Evolutionary conservation across 1,139 yeast species (phyloP).

Genomic region (Suhomyces ambrosiae): DNA sequence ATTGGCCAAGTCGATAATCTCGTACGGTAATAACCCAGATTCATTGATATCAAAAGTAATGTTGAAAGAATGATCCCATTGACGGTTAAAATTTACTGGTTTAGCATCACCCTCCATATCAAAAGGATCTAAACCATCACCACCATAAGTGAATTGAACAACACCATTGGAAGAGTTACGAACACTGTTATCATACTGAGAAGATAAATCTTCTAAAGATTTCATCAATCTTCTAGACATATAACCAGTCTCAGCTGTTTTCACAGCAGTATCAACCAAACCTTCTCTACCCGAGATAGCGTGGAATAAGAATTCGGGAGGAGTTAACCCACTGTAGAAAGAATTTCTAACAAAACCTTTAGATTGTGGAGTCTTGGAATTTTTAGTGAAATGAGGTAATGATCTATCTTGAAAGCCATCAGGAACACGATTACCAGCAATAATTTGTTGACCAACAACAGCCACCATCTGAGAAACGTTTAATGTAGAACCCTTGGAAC

Average conservation of each 20-base stretch:
- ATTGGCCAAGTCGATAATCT: slow-evolving; percentile 60
- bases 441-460: slow-evolving; percentile 98
- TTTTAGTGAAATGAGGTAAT: slow-evolving; percentile 93
- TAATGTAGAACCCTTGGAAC: slow-evolving; percentile 96
- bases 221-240: slow-evolving; percentile 99
- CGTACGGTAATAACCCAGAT: slow-evolving; percentile 67
- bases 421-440: slow-evolving; percentile 98
- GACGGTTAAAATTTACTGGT: slow-evolving; percentile 90
- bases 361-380: slow-evolving; percentile 95
- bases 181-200: slow-evolving; percentile 92
- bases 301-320: slow-evolving; percentile 96
- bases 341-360: slow-evolving; percentile 98
- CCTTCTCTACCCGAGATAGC: slow-evolving; percentile 99
- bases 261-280: slow-evolving; percentile 97
- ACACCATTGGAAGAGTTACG: slow-evolving; percentile 94
- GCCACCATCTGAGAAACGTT: slow-evolving; percentile 99
- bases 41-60: slow-evolving; percentile 64
- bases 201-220: slow-evolving; percentile 91
- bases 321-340: slow-evolving; percentile 88
- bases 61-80: slow-evolving; percentile 91
- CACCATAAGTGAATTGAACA: slow-evolving; percentile 97
- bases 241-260: slow-evolving; percentile 98
- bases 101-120: slow-evolving; percentile 99
- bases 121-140: slow-evolving; percentile 96
- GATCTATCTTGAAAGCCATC: slow-evolving; percentile 99